Conservation (phyloP, 1,284 basidiomycete species). For the Ustilago cynodontis region DNA sequence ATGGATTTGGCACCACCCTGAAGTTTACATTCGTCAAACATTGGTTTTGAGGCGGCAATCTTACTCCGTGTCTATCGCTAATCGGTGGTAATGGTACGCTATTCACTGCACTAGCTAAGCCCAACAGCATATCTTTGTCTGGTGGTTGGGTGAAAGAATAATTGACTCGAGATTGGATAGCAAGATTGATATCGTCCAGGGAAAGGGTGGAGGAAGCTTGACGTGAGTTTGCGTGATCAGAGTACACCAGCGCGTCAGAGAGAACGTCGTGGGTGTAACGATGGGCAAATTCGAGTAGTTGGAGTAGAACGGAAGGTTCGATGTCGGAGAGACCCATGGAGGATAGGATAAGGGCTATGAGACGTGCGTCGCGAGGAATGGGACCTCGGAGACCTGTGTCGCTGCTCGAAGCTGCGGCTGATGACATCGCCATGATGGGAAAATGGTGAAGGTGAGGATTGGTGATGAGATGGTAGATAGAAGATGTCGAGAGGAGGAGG, state of each 20-base stretch:
- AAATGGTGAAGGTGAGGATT: background rate
- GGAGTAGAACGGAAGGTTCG: slow-evolving; percentile 92
- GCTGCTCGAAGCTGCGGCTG: background rate
- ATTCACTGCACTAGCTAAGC: slow-evolving; percentile 91
- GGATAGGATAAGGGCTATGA: slow-evolving; percentile 91
- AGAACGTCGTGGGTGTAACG: slow-evolving; percentile 93
- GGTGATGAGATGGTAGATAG: background rate
- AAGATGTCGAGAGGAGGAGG: background rate
- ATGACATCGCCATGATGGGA: background rate
- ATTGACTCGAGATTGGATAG: slow-evolving; percentile 91
- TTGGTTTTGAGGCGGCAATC: slow-evolving; percentile 84
- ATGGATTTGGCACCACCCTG: slow-evolving; percentile 87
- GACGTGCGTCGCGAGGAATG: slow-evolving; percentile 84
- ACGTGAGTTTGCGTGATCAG: slow-evolving; percentile 81
- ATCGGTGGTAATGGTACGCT: slow-evolving; percentile 87
- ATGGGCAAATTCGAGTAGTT: slow-evolving; percentile 94
- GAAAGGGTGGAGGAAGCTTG: slow-evolving; percentile 72
- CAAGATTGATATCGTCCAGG: slow-evolving; percentile 89
- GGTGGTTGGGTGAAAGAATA: slow-evolving; percentile 93
- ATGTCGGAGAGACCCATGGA: slow-evolving; percentile 94
- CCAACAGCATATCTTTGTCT: slow-evolving; percentile 92
- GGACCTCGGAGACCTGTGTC: slow-evolving; percentile 41
- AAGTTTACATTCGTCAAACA: slow-evolving; percentile 92
- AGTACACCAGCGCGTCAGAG: slow-evolving; percentile 88
- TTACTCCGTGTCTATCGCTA: slow-evolving; percentile 93